These are phyloP conservation scores for Erodium moschatum DNA, from an alignment of 441 rosid genomes.

Conservation along the genomic window DNA sequence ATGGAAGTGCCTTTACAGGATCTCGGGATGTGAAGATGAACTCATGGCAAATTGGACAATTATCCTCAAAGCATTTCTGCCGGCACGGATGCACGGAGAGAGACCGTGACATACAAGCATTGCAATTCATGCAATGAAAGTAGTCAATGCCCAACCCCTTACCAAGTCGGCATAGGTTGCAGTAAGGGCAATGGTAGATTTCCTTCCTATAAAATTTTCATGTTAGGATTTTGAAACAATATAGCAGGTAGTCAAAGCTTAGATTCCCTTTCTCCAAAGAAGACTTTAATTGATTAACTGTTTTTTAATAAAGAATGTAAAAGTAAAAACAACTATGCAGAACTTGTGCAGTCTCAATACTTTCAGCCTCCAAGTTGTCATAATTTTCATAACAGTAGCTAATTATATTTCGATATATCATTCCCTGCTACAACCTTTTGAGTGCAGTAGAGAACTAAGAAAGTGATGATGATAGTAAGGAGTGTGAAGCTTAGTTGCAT, in stretches of 20 bases:
- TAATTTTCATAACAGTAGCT: background rate
- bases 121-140: constrained; percentile 92
- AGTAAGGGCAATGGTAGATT: constrained; percentile 84
- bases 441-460: background rate
- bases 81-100: constrained; percentile 53
- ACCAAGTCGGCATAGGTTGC: constrained; percentile 78
- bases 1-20: constrained; percentile 72
- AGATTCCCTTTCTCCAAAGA: background rate
- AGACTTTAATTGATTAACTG: background rate
- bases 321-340: background rate
- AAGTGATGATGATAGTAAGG: background rate
- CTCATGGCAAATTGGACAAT: constrained; percentile 81
- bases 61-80: constrained; percentile 65
- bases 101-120: constrained; percentile 66
- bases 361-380: background rate
- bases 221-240: constrained; percentile 14
- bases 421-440: background rate
- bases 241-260: constrained; percentile 1
- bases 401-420: background rate
- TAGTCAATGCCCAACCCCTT: constrained; percentile 75
- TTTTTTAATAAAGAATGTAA: background rate
- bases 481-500: background rate
- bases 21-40: constrained; percentile 55
- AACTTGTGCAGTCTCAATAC: background rate
- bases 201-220: constrained; percentile 40